Percentiles rank a stretch among this genome's conserved stretches.
Conservation (phyloP, 257 asterid species). For the Solanum lycopersicoides region DNA sequence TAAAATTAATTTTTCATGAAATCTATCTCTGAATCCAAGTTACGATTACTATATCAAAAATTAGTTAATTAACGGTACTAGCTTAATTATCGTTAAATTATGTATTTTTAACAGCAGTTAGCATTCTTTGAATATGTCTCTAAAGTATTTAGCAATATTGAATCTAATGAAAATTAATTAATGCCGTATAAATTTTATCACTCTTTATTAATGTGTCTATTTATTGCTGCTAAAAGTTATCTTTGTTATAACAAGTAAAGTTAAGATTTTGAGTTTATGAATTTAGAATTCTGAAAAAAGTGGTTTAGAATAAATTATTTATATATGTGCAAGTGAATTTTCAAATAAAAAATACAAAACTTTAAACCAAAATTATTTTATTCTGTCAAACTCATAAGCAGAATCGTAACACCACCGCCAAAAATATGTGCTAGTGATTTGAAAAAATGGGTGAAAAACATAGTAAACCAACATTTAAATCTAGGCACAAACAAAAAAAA, state of each 20-base stretch:
- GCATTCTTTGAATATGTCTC: accelerated
- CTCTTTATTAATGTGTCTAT: no score
- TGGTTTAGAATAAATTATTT: neutral
- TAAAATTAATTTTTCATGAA: neutral
- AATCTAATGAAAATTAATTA: no score
- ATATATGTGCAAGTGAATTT: neutral
- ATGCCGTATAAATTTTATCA: no score
- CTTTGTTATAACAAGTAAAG: accelerated
- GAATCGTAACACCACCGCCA: neutral
- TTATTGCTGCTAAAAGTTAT: no score
- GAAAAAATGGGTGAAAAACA: neutral
- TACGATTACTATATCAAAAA: neutral
- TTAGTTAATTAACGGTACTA: no score
- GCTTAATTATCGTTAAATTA: no score
- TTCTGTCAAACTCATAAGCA: neutral
- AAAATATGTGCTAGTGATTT: neutral
- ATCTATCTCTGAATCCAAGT: neutral
- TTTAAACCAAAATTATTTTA: neutral
- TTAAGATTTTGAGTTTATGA: neutral
- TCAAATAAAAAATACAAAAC: neutral
- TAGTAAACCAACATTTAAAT: neutral
- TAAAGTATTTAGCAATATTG: no score
- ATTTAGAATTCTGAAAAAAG: neutral
- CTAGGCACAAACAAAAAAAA: neutral
- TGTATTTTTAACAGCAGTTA: no score